Conservation (phyloP, 306 rosid species). For the Fagus crenata region DNA sequence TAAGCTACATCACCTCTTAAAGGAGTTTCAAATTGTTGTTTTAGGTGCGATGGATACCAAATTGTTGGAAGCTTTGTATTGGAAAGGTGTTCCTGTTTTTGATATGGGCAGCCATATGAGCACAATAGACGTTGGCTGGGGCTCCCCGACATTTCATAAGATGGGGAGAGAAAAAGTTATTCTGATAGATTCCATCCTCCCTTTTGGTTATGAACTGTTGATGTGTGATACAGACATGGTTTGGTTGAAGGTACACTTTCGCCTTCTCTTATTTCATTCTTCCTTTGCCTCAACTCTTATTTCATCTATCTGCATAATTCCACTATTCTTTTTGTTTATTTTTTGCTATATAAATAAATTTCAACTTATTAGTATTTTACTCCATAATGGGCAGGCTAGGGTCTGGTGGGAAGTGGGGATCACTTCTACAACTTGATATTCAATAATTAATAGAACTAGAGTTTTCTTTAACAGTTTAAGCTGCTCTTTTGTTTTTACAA, state of each 20-base stretch:
- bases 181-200: conserved; percentile 79
- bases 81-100: conserved; percentile 93
- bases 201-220: conserved; percentile 78
- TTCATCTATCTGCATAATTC: not conserved
- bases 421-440: not conserved
- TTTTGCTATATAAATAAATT: not conserved
- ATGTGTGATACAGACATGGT: conserved; percentile 99
- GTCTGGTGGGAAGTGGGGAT: not conserved
- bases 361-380: not conserved
- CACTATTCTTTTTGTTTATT: not conserved
- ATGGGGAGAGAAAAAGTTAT: conserved; percentile 97
- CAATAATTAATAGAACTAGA: not conserved
- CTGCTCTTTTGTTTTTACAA: too few relatives aligned
- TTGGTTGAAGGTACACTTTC: conserved; percentile 79
- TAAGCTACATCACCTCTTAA: conserved; percentile 42
- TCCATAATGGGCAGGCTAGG: not conserved
- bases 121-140: conserved; percentile 97
- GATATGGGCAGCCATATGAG: conserved; percentile 99
- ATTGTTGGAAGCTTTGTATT: conserved; percentile 87
- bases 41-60: conserved; percentile 97
- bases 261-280: conserved; percentile 17
- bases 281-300: not conserved
- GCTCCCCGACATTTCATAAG: conserved; percentile 91
- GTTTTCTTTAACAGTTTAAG: not conserved
- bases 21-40: conserved; percentile 35